phyloP scores from a whole-genome alignment of 306 rosid genomes.

The Quercus cerris region DNA sequence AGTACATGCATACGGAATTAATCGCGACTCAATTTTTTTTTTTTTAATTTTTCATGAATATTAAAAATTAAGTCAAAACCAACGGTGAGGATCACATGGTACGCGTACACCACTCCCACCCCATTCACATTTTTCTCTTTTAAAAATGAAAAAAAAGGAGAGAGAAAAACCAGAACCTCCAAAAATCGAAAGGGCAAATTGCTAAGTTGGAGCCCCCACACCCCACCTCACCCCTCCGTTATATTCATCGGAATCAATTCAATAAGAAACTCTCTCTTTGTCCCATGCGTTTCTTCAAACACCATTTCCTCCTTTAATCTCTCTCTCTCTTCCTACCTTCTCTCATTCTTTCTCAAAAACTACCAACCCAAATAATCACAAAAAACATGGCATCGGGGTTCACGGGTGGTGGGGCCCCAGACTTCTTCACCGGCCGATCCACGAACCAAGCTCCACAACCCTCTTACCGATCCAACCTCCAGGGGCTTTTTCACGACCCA shows the following conservation, averaged over 20 bases:
- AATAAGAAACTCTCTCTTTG: conserved; percentile 29
- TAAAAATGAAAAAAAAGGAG: not conserved
- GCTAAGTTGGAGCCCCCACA: conserved; percentile 2
- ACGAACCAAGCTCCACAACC: conserved; percentile 42
- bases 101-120: conserved; percentile 18
- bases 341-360: not conserved
- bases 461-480: conserved; percentile 49
- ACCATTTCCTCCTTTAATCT: conserved; percentile 29
- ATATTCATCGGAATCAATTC: conserved; percentile 41
- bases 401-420: conserved; percentile 58
- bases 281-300: conserved; percentile 49
- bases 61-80: not conserved
- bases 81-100: conserved; percentile 29
- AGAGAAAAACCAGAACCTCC: conserved; percentile 2
- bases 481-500: conserved; percentile 48
- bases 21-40: too few relatives aligned
- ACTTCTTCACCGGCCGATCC: conserved; percentile 57
- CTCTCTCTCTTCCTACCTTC: not conserved
- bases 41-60: too few relatives aligned
- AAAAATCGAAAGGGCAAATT: not conserved
- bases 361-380: not conserved
- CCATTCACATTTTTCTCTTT: conserved; percentile 6
- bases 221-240: conserved; percentile 26
- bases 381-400: conserved; percentile 73
- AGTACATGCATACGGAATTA: too few relatives aligned